Base-by-base conservation (phyloP, 2,329 filamentous ascomycete species). In the Ophiostoma ulmi region DNA sequence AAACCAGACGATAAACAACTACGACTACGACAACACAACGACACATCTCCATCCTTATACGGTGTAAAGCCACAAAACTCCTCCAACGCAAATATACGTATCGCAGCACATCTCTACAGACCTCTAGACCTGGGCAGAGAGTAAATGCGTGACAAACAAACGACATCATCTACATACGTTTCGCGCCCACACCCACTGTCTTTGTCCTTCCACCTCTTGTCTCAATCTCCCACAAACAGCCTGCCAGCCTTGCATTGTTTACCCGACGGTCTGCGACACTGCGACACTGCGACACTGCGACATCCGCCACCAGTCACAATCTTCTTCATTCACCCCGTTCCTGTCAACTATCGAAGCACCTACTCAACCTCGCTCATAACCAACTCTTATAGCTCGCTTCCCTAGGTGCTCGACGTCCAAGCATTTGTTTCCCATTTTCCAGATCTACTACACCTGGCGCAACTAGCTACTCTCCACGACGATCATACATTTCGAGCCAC, bases 161-260 rank as follows among this genome's bases (percentile, higher is more conserved):
- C 52, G 11, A 4, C n/a, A 31, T 35, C 58, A 22, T 26, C 26
- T 35, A 48, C 44, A 48, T 10, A 58, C 52, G 52, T 17, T 17
- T n/a, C 52, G 31, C 44, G 58, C 26, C 52, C 58, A 8, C 58
- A 36, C 13, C 13, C 22, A 63, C 26, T 65, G 61, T 38, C 61
- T 65, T 39, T 65, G 63, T 39, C 63, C 63, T 39, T 39, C 36
- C 10, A 39, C 61, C 20, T 65, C 20, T 65, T 65, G 61, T 64
- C 31, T 64, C 63, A n/a, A 22, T 64, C 35, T 38, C 35, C 61
- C 61, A 63, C 26, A 63, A 64, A 64, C 61, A 64, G 17, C 35
- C 35, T 35, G 35, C 31, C 35, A 65, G 63, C 36, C 36, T 38
- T 65, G 35, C n/a, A 65, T 20, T 65, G 35, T 39, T 64, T 38